Conservation (phyloP, 2,329 filamentous ascomycete species). For the Ciborinia camelliae region DNA sequence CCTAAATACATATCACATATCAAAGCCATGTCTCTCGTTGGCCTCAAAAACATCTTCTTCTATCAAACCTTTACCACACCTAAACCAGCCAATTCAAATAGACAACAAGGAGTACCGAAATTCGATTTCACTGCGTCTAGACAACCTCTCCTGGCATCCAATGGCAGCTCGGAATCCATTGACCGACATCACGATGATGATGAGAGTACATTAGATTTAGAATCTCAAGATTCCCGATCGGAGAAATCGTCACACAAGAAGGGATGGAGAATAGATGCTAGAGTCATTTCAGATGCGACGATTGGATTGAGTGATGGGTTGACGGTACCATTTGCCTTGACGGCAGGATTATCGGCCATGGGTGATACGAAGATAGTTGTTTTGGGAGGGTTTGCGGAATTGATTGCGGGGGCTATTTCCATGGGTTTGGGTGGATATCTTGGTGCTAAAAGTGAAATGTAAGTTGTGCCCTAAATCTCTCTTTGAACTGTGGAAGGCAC, state of each 20-base stretch:
- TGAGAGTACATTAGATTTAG: conserved; percentile 28
- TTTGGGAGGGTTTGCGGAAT: conserved; percentile 57
- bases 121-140: conserved; percentile 23
- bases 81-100: conserved; percentile 11
- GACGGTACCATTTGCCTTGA: conserved; percentile 61
- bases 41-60: conserved; percentile 37
- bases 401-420: conserved; percentile 58
- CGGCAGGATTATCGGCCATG: conserved; percentile 51
- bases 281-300: conserved; percentile 51
- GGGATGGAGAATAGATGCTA: conserved; percentile 34
- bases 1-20: conserved; percentile 1
- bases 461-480: conserved; percentile 21
- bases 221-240: conserved; percentile 24
- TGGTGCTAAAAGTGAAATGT: conserved; percentile 48
- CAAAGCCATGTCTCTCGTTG: conserved; percentile 35
- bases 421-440: conserved; percentile 62
- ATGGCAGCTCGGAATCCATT: not conserved
- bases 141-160: conserved; percentile 24
- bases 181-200: conserved; percentile 2
- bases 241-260: conserved; percentile 28
- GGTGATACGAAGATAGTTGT: conserved; percentile 53
- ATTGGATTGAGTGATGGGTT: conserved; percentile 61
- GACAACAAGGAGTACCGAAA: not conserved
- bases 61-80: conserved; percentile 21
- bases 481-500: not conserved